These are phyloP conservation scores for Solanum rostratum DNA, from an alignment of 257 asterid genomes.

Conservation along the genomic window DNA sequence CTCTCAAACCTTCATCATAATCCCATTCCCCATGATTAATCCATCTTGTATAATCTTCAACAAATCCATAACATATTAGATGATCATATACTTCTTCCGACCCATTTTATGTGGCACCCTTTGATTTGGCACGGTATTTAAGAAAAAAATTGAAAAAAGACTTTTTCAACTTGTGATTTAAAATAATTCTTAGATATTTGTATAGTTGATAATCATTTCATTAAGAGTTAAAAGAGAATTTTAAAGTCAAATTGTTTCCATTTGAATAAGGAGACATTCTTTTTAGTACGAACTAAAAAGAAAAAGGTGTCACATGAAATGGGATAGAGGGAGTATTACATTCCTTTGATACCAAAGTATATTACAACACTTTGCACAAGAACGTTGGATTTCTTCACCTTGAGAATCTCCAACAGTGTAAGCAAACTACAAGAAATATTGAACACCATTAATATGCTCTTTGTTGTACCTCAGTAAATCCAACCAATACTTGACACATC, in stretches of 20 bases:
- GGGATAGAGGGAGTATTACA: background rate
- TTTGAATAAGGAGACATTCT: too few relatives aligned
- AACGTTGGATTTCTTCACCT: background rate
- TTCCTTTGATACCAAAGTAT: background rate
- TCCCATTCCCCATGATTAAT: background rate
- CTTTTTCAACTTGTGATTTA: too few relatives aligned
- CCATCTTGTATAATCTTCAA: background rate
- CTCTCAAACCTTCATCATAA: background rate
- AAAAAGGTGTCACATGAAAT: too few relatives aligned
- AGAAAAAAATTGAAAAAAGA: too few relatives aligned
- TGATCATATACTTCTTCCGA: background rate
- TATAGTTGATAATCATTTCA: too few relatives aligned
- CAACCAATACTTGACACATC: background rate
- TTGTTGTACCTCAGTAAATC: background rate
- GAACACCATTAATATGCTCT: background rate
- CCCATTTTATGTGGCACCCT: too few relatives aligned
- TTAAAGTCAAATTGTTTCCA: too few relatives aligned
- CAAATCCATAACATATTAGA: background rate
- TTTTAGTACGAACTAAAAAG: too few relatives aligned
- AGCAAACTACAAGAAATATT: background rate
- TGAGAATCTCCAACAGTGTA: background rate
- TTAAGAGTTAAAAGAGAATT: too few relatives aligned
- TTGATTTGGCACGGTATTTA: too few relatives aligned
- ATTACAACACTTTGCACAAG: background rate
- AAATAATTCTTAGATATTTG: too few relatives aligned